These are phyloP conservation scores for Phytophthora melonis DNA, from an alignment of 352 stramenopile species.

Conservation along the genomic window DNA sequence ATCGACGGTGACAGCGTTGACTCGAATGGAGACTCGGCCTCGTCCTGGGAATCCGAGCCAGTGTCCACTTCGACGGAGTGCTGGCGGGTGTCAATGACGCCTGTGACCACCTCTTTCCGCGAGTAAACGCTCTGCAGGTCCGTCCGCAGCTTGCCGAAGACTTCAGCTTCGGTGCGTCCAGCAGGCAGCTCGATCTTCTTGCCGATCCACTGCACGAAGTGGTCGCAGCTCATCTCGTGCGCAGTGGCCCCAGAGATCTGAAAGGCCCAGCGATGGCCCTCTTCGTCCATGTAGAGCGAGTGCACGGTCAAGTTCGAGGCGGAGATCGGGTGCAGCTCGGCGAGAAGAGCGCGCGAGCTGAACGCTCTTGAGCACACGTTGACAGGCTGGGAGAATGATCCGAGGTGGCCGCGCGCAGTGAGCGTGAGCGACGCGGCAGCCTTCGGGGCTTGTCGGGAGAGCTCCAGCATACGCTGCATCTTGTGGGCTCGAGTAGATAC, in stretches of 20 bases:
- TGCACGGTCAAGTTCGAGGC: slow-evolving; percentile 48
- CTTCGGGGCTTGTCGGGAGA: slow-evolving; percentile 41
- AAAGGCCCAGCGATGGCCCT: slow-evolving; percentile 66
- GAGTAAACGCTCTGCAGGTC: slow-evolving; percentile 70
- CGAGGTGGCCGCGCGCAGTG: slow-evolving; percentile 56
- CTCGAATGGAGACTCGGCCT: slow-evolving; percentile 1
- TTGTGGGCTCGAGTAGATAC: slow-evolving; percentile 51
- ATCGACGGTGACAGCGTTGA: slow-evolving; percentile 29
- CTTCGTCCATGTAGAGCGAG: slow-evolving; percentile 60
- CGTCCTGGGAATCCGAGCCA: slow-evolving; percentile 7
- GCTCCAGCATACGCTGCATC: slow-evolving; percentile 63
- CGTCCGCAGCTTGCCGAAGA: slow-evolving; percentile 62
- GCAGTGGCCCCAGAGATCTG: slow-evolving; percentile 51
- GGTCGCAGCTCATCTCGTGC: slow-evolving; percentile 60
- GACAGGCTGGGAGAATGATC: slow-evolving; percentile 64
- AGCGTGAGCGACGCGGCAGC: slow-evolving; percentile 57
- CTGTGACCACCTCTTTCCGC: slow-evolving; percentile 52
- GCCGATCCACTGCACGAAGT: slow-evolving; percentile 72
- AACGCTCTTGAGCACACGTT: slow-evolving; percentile 60
- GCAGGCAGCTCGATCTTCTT: slow-evolving; percentile 37
- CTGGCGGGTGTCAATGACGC: slow-evolving; percentile 37
- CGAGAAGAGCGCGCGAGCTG: slow-evolving; percentile 27
- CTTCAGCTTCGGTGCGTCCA: slow-evolving; percentile 21
- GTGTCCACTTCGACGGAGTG: slow-evolving; percentile 6
- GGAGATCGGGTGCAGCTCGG: slow-evolving; percentile 36